phyloP scores from a whole-genome alignment of 2,329 filamentous ascomycete species.

The Penicillium sp. region DNA sequence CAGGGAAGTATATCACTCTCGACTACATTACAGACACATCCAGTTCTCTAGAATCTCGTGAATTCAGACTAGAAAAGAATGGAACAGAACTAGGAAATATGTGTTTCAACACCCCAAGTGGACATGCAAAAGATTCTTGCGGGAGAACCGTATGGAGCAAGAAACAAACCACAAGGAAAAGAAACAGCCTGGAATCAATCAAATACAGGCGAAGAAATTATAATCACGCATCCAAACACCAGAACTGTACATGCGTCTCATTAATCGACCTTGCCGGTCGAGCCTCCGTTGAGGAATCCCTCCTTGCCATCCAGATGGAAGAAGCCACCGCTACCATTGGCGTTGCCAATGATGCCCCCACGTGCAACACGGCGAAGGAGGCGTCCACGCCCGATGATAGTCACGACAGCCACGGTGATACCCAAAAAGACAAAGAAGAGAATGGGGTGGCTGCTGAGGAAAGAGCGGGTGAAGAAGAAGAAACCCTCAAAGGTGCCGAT shows the following conservation, averaged over 20 bases:
- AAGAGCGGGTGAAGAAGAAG: constrained; percentile 49
- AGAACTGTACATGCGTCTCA: constrained; percentile 36
- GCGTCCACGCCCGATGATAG: constrained; percentile 38
- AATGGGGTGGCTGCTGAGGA: constrained; percentile 47
- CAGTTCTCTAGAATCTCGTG: constrained; percentile 2
- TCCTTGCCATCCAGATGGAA: constrained; percentile 54
- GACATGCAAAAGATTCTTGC: constrained; percentile 24
- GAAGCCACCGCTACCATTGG: constrained; percentile 43
- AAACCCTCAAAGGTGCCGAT: constrained; percentile 50
- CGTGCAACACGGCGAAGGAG: constrained; percentile 31
- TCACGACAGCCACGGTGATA: constrained; percentile 35
- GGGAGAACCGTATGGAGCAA: constrained; percentile 9
- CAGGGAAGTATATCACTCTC: neutral
- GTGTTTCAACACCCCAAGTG: constrained; percentile 23
- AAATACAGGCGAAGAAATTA: constrained; percentile 29
- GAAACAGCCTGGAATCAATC: constrained; percentile 24
- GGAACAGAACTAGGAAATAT: constrained; percentile 20
- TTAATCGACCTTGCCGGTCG: constrained; percentile 52
- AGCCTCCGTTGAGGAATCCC: constrained; percentile 45
- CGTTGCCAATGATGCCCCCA: constrained; percentile 41
- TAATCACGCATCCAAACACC: constrained; percentile 29
- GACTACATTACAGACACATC: neutral
- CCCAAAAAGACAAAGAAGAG: constrained; percentile 45
- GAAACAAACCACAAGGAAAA: constrained; percentile 1
- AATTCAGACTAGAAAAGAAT: constrained; percentile 8